Conservation (phyloP, 176 grass and related monocot species). For the Oryza brachyantha region DNA sequence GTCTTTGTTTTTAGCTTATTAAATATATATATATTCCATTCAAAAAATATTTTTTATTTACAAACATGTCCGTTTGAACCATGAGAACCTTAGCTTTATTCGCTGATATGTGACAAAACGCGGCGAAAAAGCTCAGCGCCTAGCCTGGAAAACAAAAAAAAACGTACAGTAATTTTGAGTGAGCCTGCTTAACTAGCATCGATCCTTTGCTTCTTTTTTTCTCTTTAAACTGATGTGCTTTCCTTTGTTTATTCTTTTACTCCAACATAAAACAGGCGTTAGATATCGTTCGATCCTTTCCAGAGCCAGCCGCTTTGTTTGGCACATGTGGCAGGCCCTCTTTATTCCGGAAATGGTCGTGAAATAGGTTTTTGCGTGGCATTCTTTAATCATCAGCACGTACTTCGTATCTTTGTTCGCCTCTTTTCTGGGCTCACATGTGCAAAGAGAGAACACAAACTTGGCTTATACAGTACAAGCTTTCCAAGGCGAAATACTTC, state of each 20-base stretch:
- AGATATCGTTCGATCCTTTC: background rate
- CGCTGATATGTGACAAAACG: background rate
- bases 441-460: background rate
- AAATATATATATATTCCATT: no score
- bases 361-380: background rate
- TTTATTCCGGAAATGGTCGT: conserved; percentile 2
- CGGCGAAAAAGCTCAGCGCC: background rate
- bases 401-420: background rate
- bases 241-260: conserved; percentile 6
- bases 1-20: no score
- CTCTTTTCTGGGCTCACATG: conserved; percentile 10
- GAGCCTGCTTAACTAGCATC: background rate
- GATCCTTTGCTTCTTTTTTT: conserved; percentile 12
- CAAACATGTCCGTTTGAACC: no score
- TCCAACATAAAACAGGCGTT: background rate
- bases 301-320: background rate
- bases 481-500: background rate
- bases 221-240: background rate
- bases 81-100: no score
- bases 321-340: background rate
- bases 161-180: conserved; percentile 4
- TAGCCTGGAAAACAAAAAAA: background rate
- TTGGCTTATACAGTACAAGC: background rate
- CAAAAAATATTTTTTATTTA: no score
- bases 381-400: background rate